Base-by-base conservation (phyloP, 106 monocot species). In the Gastrodia elata region DNA sequence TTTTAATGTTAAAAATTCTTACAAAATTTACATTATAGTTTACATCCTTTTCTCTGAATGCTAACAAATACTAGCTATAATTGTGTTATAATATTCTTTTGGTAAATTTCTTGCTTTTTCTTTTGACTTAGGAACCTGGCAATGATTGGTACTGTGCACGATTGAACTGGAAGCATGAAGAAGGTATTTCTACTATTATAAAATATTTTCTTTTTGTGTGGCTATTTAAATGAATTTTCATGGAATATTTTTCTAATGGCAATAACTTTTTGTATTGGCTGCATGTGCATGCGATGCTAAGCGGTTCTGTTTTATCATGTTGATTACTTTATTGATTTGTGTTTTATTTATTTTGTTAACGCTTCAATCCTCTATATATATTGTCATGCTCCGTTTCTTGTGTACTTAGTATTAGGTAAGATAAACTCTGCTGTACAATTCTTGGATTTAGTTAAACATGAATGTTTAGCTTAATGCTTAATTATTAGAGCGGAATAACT, bases 141-240 rank as follows among this genome's bases (percentile, higher is more conserved):
- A 69, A 59, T 26, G 56, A 33, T 36, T 43, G 68, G 43, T 55
- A 73, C 38, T 77, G 73, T 74, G 84, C 74, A 73, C 80, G 64
- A 48, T 74, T 84, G 73, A 28, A 74, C 71, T 68, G 73, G 40
- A 69, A 64, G 70, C 37, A 28, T 64, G 70, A 39, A 70, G 52
- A 77, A 74, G 84, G 84, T 84, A 84, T 57, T 25, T 48, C 36
- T 37, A 27, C 8, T 73, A 52, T 52, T 22, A 22, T 52, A 61
- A 27, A 56, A 35, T 4, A 28, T 69, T 69, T 10, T 39, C 18
- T 69, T 39, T 41, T 40, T 16, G 11, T 25, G 40, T 37, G 16
- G 5, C 26, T 69, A 15, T 40, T 69, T 8, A 40, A 26, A 69
- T 39, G 69, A 13, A 40, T 40, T 69, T 40, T 16, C 36, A 11